phyloP scores from a whole-genome alignment of 306 rosid genomes.

The Cucumis cinereus region DNA sequence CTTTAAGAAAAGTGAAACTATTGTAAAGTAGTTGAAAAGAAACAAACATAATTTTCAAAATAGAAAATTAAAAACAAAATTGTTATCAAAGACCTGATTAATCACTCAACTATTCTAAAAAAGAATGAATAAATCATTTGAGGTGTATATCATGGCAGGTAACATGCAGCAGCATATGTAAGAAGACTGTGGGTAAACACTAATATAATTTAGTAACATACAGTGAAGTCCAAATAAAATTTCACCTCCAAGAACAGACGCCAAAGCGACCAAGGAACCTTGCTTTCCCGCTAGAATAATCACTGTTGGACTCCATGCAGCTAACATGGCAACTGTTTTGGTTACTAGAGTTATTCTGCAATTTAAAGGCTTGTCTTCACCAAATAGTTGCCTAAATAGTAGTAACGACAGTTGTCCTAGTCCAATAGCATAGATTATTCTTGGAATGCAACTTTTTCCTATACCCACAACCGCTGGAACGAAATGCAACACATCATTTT shows the following conservation, averaged over 20 bases:
- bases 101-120: not conserved
- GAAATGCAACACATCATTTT: conserved; percentile 27
- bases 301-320: conserved; percentile 65
- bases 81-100: too few relatives aligned
- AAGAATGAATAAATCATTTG: not conserved
- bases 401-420: conserved; percentile 57
- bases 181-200: not conserved
- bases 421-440: conserved; percentile 50
- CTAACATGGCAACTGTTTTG: conserved; percentile 53
- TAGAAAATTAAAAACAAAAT: too few relatives aligned
- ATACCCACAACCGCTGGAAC: conserved; percentile 27
- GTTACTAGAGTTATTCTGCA: conserved; percentile 27
- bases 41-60: too few relatives aligned
- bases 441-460: conserved; percentile 54
- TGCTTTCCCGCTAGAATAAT: conserved; percentile 86
- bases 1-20: too few relatives aligned
- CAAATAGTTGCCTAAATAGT: conserved; percentile 30
- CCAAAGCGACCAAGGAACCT: conserved; percentile 69
- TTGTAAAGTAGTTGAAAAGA: too few relatives aligned
- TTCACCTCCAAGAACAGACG: conserved; percentile 69
- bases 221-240: not conserved
- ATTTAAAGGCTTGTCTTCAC: conserved; percentile 16
- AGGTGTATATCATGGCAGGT: not conserved
- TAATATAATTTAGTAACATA: not conserved
- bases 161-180: not conserved